phyloP scores from a whole-genome alignment of 106 monocot species.

The Cymbidium sinense region DNA sequence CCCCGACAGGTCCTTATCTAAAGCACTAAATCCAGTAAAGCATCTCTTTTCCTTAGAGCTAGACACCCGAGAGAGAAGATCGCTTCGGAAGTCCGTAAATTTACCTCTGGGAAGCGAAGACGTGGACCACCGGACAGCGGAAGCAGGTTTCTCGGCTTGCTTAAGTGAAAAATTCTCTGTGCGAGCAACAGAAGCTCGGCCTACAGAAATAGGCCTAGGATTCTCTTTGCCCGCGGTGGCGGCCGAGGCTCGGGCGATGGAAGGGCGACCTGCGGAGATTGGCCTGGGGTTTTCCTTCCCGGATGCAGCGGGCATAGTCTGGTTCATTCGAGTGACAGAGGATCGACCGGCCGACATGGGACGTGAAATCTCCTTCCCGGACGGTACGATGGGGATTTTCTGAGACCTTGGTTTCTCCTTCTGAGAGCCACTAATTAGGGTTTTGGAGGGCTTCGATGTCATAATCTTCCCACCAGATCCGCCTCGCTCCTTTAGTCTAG shows the following conservation, averaged over 20 bases:
- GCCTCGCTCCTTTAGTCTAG: constrained; percentile 65
- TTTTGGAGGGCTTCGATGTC: constrained; percentile 30
- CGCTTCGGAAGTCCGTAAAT: constrained; percentile 4
- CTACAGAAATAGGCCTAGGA: constrained; percentile 20
- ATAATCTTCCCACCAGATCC: constrained; percentile 52
- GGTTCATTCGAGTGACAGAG: background rate
- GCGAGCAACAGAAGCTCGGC: constrained; percentile 18
- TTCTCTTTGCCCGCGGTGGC: constrained; percentile 24
- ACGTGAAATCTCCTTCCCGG: background rate
- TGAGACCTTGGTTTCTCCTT: constrained; percentile 10
- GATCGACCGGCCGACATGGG: background rate
- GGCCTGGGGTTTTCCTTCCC: constrained; percentile 22
- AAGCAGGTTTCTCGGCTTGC: constrained; percentile 21
- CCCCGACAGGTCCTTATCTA: background rate
- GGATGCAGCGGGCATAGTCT: too few species aligned
- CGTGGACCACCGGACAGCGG: constrained; percentile 66
- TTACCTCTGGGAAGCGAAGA: constrained; percentile 71
- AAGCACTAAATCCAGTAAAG: constrained; percentile 13
- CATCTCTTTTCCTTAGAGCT: constrained; percentile 6
- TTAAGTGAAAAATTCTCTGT: constrained; percentile 4
- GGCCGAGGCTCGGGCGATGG: background rate
- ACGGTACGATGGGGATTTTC: constrained; percentile 10
- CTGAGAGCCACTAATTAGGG: constrained; percentile 10
- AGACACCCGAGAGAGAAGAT: constrained; percentile 24
- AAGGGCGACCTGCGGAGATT: constrained; percentile 2